Conservation (phyloP, 805 yeast species). For the Brettanomyces custersianus region DNA sequence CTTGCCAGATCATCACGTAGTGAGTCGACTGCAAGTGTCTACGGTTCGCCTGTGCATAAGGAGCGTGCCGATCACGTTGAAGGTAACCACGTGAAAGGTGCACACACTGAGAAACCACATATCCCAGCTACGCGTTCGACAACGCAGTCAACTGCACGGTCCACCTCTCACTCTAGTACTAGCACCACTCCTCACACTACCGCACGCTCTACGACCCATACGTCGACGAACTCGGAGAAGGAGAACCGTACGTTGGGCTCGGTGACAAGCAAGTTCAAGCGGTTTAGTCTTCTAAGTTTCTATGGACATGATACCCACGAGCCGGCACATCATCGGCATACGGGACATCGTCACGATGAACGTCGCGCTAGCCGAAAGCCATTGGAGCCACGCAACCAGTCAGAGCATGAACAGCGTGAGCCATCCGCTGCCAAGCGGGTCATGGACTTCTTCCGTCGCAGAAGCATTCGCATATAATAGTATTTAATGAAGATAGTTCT, state of each 20-base stretch:
- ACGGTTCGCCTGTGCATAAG: too few species aligned
- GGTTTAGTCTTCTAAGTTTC: slow-evolving; percentile 26
- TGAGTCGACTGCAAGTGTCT: too few species aligned
- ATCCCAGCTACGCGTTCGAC: background rate
- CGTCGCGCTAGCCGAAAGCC: background rate
- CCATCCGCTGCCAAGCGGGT: slow-evolving; percentile 72
- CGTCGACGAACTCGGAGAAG: slow-evolving; percentile 13
- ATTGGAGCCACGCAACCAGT: slow-evolving; percentile 1
- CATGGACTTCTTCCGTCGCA: slow-evolving; percentile 69
- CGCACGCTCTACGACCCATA: background rate
- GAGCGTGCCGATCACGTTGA: background rate
- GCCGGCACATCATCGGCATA: slow-evolving; percentile 6
- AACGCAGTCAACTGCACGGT: background rate
- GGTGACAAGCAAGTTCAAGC: slow-evolving; percentile 18
- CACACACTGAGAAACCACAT: background rate
- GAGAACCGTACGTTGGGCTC: slow-evolving; percentile 11
- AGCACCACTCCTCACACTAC: background rate
- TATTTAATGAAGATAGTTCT: too few species aligned
- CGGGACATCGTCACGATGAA: slow-evolving; percentile 4
- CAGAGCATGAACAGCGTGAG: slow-evolving; percentile 26
- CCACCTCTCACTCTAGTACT: background rate
- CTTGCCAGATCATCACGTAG: background rate
- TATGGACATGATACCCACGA: slow-evolving; percentile 8
- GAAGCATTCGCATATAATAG: slow-evolving; percentile 33
- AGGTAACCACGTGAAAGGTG: background rate